Evolutionary conservation across 2,329 filamentous ascomycete genomes (phyloP).

Genomic region (Neonectria magnoliae): DNA sequence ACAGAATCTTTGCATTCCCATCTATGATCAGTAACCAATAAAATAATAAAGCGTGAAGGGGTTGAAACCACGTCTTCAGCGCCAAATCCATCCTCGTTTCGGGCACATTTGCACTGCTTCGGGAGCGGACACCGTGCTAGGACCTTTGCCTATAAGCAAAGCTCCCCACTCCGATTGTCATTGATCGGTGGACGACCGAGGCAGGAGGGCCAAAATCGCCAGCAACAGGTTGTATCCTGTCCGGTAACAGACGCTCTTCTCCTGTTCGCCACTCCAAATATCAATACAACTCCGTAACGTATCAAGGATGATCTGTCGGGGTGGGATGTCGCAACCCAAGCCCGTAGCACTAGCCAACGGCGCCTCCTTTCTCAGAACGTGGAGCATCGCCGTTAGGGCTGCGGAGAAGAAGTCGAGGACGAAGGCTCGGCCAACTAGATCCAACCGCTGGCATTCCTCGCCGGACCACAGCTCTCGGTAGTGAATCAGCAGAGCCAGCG

Average conservation of each 20-base stretch:
- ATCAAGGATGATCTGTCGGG: slow-evolving; percentile 49
- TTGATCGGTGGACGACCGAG: slow-evolving; percentile 16
- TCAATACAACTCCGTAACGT: slow-evolving; percentile 47
- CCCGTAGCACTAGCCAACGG: slow-evolving; percentile 43
- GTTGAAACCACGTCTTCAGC: background rate
- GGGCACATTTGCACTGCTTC: background rate
- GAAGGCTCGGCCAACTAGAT: slow-evolving; percentile 48
- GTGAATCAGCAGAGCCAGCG: slow-evolving; percentile 48
- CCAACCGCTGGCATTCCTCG: slow-evolving; percentile 39
- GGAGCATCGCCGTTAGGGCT: slow-evolving; percentile 46
- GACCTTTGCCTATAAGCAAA: background rate
- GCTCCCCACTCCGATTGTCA: background rate
- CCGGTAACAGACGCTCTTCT: slow-evolving; percentile 49
- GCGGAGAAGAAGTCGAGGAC: slow-evolving; percentile 51
- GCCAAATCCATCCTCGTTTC: slow-evolving; percentile 1
- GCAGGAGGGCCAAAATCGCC: slow-evolving; percentile 43
- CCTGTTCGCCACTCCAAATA: slow-evolving; percentile 49
- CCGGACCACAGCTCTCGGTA: slow-evolving; percentile 49
- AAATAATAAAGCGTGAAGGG: background rate
- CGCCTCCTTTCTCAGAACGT: slow-evolving; percentile 48
- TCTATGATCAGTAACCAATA: slow-evolving; percentile 3
- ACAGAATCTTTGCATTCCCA: background rate
- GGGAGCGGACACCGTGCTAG: background rate
- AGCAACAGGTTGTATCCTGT: slow-evolving; percentile 47
- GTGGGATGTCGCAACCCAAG: slow-evolving; percentile 45